A percentile compares a stretch with the other conserved stretches of the same genome.
Evolutionary conservation across 2,329 filamentous ascomycete species (phyloP).

Genomic region (Pestalotiopsis sp.): DNA sequence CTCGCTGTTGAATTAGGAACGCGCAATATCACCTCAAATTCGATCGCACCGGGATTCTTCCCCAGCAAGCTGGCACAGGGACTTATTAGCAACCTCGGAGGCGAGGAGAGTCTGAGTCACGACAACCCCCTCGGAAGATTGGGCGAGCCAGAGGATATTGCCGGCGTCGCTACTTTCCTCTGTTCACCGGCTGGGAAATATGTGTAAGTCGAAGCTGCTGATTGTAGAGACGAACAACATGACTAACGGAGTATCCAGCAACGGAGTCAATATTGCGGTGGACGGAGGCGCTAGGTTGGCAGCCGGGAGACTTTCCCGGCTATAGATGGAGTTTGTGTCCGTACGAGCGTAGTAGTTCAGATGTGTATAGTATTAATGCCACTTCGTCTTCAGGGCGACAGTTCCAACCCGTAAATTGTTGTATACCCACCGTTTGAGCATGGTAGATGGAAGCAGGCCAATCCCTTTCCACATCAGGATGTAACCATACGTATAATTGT

Average conservation of each 20-base stretch:
- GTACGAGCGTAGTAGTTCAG: neutral
- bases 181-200: conserved; percentile 52
- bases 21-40: conserved; percentile 64
- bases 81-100: conserved; percentile 62
- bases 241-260: conserved; percentile 23
- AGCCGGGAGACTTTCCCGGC: conserved; percentile 27
- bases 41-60: conserved; percentile 69
- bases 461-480: no score
- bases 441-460: no score
- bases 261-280: conserved; percentile 36
- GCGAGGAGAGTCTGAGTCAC: conserved; percentile 48
- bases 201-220: conserved; percentile 33
- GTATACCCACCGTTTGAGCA: no score
- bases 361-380: no score
- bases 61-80: conserved; percentile 67
- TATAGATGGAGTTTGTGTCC: conserved; percentile 16
- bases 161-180: conserved; percentile 58
- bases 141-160: conserved; percentile 60
- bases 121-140: conserved; percentile 54
- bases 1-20: conserved; percentile 56
- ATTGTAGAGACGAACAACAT: neutral
- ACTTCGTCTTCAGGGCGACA: no score
- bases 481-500: no score
- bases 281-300: conserved; percentile 33
- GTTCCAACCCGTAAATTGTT: no score